Base-by-base conservation (phyloP, 805 yeast species). In the Kuraishia borneana region DNA sequence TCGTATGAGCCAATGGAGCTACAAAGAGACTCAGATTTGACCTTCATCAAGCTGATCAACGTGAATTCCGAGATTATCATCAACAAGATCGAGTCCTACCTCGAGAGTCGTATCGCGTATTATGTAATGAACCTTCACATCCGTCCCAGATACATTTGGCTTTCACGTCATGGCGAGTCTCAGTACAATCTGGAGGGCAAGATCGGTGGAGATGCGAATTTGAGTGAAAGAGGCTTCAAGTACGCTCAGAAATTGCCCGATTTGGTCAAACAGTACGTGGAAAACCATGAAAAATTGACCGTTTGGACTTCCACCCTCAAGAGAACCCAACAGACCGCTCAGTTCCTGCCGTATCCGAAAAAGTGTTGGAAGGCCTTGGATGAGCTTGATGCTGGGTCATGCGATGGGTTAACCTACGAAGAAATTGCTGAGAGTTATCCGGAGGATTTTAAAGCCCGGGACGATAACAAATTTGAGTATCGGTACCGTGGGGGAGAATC, bases 401-500 rank as follows among this genome's bases (percentile, higher is more conserved):
- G 97, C 56, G 98, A 89, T 56, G 97, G 96, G 5, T 71, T 89
- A 72, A 89, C 98, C 0, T 89, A 89, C 52, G 95, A 88, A 44
- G 95, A 89, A 41, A 85, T 89, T 48, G 94, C 84, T 46, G 60
- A 69, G 21, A 57, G 68, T 41, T 88, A 77, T 53, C 98, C 98
- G 0, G 95, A 85, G 42, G 99, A 92, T 51, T 92, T 92, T 61
- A 82, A 76, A 45, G 95, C 96, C 6, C 72, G 99, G 39, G 98
- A 92, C 54, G 95, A 83, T 44, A 82, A 92, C 61, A 92, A 92
- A 61, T 92, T 83, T 53, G 96, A 85, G 53, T 92, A 92, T 58
- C 70, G 98, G 35, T 92, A 92, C 56, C 73, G 96, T 29, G 97
- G 97, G 8, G 99, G 99, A 30, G 99, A 92, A 58, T 82, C 94